Conservation (phyloP, 2,329 filamentous ascomycete species). For the Hymenoscyphus scutula region DNA sequence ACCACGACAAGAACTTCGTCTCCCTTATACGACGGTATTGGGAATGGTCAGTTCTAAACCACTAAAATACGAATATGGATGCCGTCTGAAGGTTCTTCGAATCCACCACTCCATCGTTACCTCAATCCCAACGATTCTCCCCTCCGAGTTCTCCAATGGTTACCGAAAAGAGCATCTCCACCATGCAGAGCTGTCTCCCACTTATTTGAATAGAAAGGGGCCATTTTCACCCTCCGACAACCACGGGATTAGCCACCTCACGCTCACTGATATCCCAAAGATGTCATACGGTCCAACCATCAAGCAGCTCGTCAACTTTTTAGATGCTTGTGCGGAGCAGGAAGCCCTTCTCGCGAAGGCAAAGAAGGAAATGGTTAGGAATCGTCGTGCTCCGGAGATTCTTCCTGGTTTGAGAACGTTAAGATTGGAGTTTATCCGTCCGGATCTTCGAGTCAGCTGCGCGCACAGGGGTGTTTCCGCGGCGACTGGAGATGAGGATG, state of each 20-base stretch:
- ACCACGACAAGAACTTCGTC: not conserved
- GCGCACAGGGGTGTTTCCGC: slow-evolving; percentile 14
- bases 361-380: slow-evolving; percentile 15
- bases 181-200: slow-evolving; percentile 37
- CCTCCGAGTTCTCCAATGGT: not conserved
- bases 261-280: slow-evolving; percentile 53
- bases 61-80: slow-evolving; percentile 44
- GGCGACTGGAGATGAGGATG: slow-evolving; percentile 30
- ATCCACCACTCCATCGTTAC: slow-evolving; percentile 62
- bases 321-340: slow-evolving; percentile 48
- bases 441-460: not conserved
- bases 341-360: slow-evolving; percentile 44
- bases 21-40: slow-evolving; percentile 14
- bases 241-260: slow-evolving; percentile 51
- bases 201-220: slow-evolving; percentile 42
- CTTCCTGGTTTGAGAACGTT: slow-evolving; percentile 53
- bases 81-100: slow-evolving; percentile 51
- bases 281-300: slow-evolving; percentile 51
- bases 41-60: not conserved
- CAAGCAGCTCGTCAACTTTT: slow-evolving; percentile 46
- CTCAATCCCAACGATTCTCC: slow-evolving; percentile 44
- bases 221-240: slow-evolving; percentile 55
- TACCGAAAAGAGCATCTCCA: slow-evolving; percentile 35
- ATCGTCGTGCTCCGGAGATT: slow-evolving; percentile 42
- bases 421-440: slow-evolving; percentile 49